Conservation (phyloP, 2,329 filamentous ascomycete species). For the Periconia sp. region DNA sequence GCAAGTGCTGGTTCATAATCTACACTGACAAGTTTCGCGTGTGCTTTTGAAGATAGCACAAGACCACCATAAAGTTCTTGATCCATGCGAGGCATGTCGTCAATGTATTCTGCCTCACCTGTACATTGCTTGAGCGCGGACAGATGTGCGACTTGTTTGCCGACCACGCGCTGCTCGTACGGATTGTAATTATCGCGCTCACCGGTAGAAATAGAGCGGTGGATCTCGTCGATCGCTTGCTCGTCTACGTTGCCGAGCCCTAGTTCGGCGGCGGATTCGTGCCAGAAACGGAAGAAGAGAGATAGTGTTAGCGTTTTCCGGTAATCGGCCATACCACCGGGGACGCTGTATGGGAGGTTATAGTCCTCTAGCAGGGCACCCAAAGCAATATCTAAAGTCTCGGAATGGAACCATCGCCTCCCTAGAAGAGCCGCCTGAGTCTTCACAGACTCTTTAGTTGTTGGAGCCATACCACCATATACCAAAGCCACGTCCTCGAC, state of each 20-base stretch:
- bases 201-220: constrained; percentile 79
- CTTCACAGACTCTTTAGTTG: constrained; percentile 79
- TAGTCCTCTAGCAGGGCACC: constrained; percentile 83
- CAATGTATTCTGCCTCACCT: constrained; percentile 92
- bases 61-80: constrained; percentile 89
- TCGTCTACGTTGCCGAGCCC: constrained; percentile 64
- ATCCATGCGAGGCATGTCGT: constrained; percentile 83
- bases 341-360: constrained; percentile 82
- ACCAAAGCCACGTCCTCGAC: constrained; percentile 79
- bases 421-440: constrained; percentile 75
- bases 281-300: constrained; percentile 97
- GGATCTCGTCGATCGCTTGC: constrained; percentile 80
- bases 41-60: constrained; percentile 84
- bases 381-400: constrained; percentile 86
- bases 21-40: constrained; percentile 82
- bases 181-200: constrained; percentile 77
- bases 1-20: constrained; percentile 77
- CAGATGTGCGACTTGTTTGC: constrained; percentile 83
- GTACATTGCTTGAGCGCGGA: constrained; percentile 91
- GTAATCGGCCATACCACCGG: constrained; percentile 96
- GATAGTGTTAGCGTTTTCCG: constrained; percentile 85
- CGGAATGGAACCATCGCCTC: constrained; percentile 76
- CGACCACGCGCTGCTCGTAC: constrained; percentile 81
- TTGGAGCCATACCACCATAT: constrained; percentile 93
- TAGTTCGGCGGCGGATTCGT: constrained; percentile 76